phyloP scores from a whole-genome alignment of 2,329 filamentous ascomycete genomes.

The Colletotrichum sansevieriae region DNA sequence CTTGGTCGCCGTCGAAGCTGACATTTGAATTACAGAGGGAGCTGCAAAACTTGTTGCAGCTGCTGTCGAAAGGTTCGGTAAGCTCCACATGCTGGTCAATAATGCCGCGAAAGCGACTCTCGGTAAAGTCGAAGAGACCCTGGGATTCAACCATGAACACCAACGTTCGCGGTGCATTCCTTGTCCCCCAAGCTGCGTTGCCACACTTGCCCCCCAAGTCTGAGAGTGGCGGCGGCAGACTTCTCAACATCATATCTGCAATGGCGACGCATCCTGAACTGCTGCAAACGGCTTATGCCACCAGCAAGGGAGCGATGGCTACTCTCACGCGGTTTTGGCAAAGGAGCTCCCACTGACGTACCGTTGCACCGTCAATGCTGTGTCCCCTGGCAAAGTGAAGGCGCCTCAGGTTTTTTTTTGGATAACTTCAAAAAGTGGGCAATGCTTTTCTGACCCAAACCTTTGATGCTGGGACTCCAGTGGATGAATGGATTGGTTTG shows the following conservation, averaged over 20 bases:
- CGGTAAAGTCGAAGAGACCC: slow-evolving; percentile 52
- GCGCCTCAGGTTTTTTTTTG: slow-evolving; percentile 54
- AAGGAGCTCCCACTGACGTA: slow-evolving; percentile 60
- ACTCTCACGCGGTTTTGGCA: slow-evolving; percentile 58
- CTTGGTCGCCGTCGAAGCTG: slow-evolving; percentile 56
- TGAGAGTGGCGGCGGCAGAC: slow-evolving; percentile 48
- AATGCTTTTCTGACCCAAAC: slow-evolving; percentile 50
- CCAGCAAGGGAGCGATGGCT: slow-evolving; percentile 64
- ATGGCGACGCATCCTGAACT: slow-evolving; percentile 51
- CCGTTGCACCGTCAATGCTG: slow-evolving; percentile 60
- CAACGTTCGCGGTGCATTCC: slow-evolving; percentile 57
- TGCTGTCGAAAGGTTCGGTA: slow-evolving; percentile 50
- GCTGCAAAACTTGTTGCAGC: slow-evolving; percentile 53
- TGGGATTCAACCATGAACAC: slow-evolving; percentile 58
- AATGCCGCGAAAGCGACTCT: slow-evolving; percentile 54
- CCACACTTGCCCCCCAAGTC: slow-evolving; percentile 51
- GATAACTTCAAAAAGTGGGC: slow-evolving; percentile 54
- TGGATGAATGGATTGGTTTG: slow-evolving; percentile 56
- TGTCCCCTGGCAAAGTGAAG: slow-evolving; percentile 58
- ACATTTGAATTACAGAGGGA: slow-evolving; percentile 54
- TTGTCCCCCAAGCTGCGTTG: slow-evolving; percentile 55
- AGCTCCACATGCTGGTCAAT: slow-evolving; percentile 56
- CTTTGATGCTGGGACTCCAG: slow-evolving; percentile 58
- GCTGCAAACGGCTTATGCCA: slow-evolving; percentile 61
- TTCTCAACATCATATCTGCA: slow-evolving; percentile 58